Evolutionary conservation across 2,329 filamentous ascomycete species (phyloP).

Genomic region (Aureobasidium sp.): DNA sequence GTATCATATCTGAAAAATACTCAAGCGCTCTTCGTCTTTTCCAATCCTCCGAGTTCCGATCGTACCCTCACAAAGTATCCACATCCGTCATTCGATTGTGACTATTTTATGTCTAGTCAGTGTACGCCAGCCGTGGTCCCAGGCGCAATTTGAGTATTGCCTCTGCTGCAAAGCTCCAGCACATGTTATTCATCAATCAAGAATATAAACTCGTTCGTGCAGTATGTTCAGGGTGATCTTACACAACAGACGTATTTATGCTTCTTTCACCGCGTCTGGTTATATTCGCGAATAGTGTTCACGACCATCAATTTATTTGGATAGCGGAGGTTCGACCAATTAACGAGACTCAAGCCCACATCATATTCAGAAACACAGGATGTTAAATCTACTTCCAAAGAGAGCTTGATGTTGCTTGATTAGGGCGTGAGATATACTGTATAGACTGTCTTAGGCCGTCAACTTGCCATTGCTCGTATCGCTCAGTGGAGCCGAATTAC

Average conservation of each 20-base stretch:
- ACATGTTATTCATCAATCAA: background rate
- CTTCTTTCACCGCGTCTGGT: background rate
- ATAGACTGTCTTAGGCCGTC: background rate
- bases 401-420: background rate
- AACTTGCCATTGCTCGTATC: background rate
- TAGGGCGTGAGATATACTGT: background rate
- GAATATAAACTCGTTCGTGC: background rate
- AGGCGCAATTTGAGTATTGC: background rate
- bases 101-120: background rate
- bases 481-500: background rate
- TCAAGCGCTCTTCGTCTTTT: conserved; percentile 1
- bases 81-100: background rate
- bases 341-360: background rate
- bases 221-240: background rate
- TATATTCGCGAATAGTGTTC: background rate
- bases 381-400: background rate
- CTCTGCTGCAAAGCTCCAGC: background rate
- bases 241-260: background rate
- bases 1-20: conserved; percentile 16
- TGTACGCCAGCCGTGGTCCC: too few species aligned
- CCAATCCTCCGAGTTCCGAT: background rate
- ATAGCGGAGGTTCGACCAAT: background rate
- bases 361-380: background rate
- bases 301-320: background rate
- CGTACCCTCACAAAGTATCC: background rate